Evolutionary conservation across 139 green algal genomes (phyloP).

Genomic region (Micractinium sp.): DNA sequence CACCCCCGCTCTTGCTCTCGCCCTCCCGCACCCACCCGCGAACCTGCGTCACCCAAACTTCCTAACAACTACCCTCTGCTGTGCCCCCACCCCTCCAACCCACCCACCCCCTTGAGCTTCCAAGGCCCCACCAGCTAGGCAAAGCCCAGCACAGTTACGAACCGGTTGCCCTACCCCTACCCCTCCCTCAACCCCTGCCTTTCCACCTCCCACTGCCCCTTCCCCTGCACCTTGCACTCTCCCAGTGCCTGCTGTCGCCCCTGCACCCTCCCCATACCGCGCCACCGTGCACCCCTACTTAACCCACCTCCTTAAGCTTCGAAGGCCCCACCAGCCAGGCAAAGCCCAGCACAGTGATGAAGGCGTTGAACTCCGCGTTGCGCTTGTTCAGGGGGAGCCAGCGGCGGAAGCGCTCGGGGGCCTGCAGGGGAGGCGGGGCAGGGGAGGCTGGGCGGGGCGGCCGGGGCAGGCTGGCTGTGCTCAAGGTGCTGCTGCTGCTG

Average conservation of each 20-base stretch:
- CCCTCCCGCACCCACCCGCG: not conserved
- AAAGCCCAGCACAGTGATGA: constrained; percentile 64
- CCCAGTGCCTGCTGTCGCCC: too few relatives aligned
- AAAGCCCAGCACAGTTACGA: constrained; percentile 64
- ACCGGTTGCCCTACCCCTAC: not conserved
- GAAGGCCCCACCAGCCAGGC: constrained; percentile 68
- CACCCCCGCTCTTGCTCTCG: too few relatives aligned
- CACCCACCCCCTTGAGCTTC: constrained; percentile 38
- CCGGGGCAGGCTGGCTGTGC: not conserved
- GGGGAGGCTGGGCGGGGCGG: not conserved
- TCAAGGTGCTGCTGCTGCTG: not conserved
- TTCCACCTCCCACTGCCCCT: too few relatives aligned
- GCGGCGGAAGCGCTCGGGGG: constrained; percentile 46
- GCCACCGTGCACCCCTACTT: not conserved
- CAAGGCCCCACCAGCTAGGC: constrained; percentile 67
- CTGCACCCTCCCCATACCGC: not conserved
- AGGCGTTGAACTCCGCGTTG: constrained; percentile 56
- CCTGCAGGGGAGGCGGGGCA: not conserved
- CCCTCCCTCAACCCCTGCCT: not conserved
- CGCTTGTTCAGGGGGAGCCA: constrained; percentile 62
- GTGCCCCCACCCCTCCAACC: too few relatives aligned
- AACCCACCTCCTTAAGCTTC: constrained; percentile 39
- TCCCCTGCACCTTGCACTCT: too few relatives aligned
- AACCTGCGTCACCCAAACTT: not conserved
- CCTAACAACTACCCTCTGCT: too few relatives aligned